Conservation (phyloP, 2,329 filamentous ascomycete genomes). For the Zymoseptoria ardabiliae region DNA sequence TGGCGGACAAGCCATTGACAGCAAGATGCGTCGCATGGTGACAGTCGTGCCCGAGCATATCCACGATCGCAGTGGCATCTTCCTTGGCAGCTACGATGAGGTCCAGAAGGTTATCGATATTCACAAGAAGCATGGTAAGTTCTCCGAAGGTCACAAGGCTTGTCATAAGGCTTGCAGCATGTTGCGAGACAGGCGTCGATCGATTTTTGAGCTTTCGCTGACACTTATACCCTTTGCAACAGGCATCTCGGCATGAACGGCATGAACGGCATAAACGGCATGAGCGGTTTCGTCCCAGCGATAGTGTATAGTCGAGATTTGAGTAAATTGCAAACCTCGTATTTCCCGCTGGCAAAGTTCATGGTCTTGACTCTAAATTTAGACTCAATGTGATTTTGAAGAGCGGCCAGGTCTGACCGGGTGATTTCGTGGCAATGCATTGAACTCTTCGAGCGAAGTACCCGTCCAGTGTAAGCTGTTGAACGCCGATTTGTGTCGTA, state of each 20-base stretch:
- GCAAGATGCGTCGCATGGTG: conserved; percentile 84
- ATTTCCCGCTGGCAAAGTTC: neutral
- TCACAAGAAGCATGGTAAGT: conserved; percentile 52
- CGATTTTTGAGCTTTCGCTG: too few relatives aligned
- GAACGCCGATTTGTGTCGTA: neutral
- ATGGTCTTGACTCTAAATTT: neutral
- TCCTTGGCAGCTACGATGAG: conserved; percentile 90
- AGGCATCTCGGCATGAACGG: conserved; percentile 14
- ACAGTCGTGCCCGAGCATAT: conserved; percentile 85
- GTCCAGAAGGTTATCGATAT: conserved; percentile 88
- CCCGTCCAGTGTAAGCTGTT: neutral
- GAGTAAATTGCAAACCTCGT: neutral
- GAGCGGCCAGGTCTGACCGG: too few relatives aligned
- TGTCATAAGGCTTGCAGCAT: too few relatives aligned
- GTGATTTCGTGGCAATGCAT: too few relatives aligned
- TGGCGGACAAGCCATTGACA: conserved; percentile 85
- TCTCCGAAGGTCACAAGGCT: too few relatives aligned
- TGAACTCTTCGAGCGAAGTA: neutral
- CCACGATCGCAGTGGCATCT: conserved; percentile 92
- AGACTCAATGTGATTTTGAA: neutral
- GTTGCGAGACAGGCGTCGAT: too few relatives aligned
- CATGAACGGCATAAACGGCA: too few relatives aligned
- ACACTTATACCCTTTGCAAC: too few relatives aligned
- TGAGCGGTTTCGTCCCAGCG: neutral
- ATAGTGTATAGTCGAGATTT: neutral